phyloP scores from a whole-genome alignment of 2,329 filamentous ascomycete species.

The Aspergillus glaucus region DNA sequence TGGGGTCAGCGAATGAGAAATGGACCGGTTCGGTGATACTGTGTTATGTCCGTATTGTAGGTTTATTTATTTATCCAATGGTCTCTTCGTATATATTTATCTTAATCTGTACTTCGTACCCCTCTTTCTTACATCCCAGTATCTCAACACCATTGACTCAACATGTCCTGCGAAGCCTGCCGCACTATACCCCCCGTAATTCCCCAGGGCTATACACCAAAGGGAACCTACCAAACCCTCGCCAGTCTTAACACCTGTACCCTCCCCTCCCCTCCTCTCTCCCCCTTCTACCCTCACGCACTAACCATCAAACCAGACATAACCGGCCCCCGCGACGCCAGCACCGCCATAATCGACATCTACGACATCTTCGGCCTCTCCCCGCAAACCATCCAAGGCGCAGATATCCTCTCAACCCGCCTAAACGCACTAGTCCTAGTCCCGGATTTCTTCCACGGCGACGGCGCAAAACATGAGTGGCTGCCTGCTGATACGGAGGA shows the following conservation, averaged over 20 bases:
- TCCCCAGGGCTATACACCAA: slow-evolving; percentile 49
- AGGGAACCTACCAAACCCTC: slow-evolving; percentile 53
- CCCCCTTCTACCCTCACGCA: slow-evolving; percentile 7
- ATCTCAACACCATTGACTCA: slow-evolving; percentile 20
- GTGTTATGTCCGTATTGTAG: no score
- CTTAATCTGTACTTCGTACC: no score
- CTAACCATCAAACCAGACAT: slow-evolving; percentile 13
- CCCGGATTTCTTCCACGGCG: slow-evolving; percentile 42
- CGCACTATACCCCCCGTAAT: slow-evolving; percentile 46
- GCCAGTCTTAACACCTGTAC: slow-evolving; percentile 51
- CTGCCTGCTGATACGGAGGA: slow-evolving; percentile 60
- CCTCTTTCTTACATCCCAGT: no score
- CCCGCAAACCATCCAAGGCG: slow-evolving; percentile 63
- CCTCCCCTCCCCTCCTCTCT: no score
- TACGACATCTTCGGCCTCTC: slow-evolving; percentile 62
- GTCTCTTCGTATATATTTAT: no score
- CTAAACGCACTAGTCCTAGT: slow-evolving; percentile 38
- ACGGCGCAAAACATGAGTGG: slow-evolving; percentile 33
- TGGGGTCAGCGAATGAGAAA: no score
- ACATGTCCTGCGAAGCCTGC: slow-evolving; percentile 29
- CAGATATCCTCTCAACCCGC: slow-evolving; percentile 46
- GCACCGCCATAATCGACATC: slow-evolving; percentile 55
- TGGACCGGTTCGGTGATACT: no score
- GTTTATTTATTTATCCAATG: no score
- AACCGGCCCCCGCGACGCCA: slow-evolving; percentile 45